Evolutionary conservation across 768 basidiomycete species (phyloP).

Genomic region (Phylloporus rhodoxanthus): DNA sequence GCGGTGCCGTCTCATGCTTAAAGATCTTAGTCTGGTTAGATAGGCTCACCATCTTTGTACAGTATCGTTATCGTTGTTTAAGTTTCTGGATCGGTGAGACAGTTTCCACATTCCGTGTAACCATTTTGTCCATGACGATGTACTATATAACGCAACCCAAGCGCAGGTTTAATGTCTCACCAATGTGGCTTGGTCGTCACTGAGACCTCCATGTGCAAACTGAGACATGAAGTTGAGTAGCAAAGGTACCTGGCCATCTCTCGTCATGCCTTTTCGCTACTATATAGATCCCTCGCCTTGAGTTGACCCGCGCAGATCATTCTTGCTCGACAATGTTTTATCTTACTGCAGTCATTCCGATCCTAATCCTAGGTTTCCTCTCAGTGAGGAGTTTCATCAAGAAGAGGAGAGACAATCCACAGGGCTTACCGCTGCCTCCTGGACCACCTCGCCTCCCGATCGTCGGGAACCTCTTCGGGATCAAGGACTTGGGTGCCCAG

Average conservation of each 20-base stretch:
- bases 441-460: slow-evolving; percentile 39
- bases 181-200: not conserved
- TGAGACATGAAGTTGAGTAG: slow-evolving; percentile 8
- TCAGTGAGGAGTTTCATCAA: slow-evolving; percentile 1
- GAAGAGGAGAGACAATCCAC: slow-evolving; percentile 12
- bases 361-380: slow-evolving; percentile 1
- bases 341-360: slow-evolving; percentile 3
- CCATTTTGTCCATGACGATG: not conserved
- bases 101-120: not conserved
- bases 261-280: not conserved
- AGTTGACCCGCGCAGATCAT: not conserved
- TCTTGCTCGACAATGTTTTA: not conserved
- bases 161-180: slow-evolving; percentile 6
- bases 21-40: slow-evolving; percentile 1
- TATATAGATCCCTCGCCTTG: slow-evolving; percentile 1
- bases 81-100: slow-evolving; percentile 1
- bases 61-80: slow-evolving; percentile 27
- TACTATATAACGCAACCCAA: not conserved
- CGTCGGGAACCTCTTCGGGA: slow-evolving; percentile 41
- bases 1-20: slow-evolving; percentile 15
- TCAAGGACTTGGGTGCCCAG: slow-evolving; percentile 32
- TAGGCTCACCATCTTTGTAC: slow-evolving; percentile 17
- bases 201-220: not conserved
- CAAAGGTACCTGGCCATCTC: not conserved
- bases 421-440: slow-evolving; percentile 32